phyloP scores from a whole-genome alignment of 164 flowering plant species.

The Cinnamomum micranthum region DNA sequence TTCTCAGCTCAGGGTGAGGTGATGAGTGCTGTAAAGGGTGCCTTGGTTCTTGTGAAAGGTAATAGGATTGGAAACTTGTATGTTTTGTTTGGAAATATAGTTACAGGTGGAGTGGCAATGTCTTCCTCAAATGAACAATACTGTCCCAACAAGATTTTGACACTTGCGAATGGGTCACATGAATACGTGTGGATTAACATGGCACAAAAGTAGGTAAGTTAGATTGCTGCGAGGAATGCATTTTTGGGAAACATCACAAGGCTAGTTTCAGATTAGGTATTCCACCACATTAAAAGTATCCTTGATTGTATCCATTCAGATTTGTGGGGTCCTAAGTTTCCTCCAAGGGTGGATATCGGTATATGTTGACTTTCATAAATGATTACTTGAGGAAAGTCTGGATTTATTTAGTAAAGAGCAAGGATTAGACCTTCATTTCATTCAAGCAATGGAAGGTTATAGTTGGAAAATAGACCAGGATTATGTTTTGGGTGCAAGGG shows the following conservation, averaged over 20 bases:
- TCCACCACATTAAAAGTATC: not conserved
- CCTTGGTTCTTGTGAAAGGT: not conserved
- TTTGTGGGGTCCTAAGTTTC: not conserved
- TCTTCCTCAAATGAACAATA: not conserved
- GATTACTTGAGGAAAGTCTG: not conserved
- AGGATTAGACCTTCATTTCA: not conserved
- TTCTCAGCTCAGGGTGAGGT: no score
- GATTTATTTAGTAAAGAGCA: not conserved
- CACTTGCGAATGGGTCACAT: not conserved
- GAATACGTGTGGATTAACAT: not conserved
- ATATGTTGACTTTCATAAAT: not conserved
- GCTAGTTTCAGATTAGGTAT: not conserved
- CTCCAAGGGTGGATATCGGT: not conserved
- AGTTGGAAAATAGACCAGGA: not conserved
- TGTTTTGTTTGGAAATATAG: not conserved
- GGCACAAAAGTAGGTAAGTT: not conserved
- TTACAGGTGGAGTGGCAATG: not conserved
- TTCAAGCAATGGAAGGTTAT: not conserved
- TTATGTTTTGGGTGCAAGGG: not conserved
- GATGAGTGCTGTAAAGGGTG: no score
- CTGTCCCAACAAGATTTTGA: not conserved
- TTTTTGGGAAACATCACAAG: not conserved
- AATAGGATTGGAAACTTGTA: not conserved
- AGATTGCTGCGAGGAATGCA: not conserved
- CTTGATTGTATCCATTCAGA: constrained; percentile 2